phyloP scores from a whole-genome alignment of 805 yeast genomes.

The Hermanozyma aechmeae region DNA sequence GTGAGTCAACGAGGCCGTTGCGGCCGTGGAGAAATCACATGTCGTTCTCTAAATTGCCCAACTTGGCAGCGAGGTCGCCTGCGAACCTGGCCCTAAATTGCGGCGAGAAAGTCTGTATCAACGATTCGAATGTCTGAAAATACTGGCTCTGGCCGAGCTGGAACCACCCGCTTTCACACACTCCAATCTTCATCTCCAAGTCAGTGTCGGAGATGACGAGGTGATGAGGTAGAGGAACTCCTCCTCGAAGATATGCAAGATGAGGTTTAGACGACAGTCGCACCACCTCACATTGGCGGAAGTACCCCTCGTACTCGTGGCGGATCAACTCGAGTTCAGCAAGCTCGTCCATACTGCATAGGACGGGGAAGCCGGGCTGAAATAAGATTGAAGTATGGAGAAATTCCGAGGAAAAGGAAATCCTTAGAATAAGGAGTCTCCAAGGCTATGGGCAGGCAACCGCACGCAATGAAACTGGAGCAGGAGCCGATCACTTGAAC shows the following conservation, averaged over 20 bases:
- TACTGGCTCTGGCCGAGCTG: conserved; percentile 1
- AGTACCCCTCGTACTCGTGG: conserved; percentile 6
- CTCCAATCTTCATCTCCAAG: conserved; percentile 3
- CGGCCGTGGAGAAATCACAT: too few species aligned
- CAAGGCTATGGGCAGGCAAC: too few species aligned
- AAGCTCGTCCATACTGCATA: conserved; percentile 1
- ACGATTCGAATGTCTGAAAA: conserved; percentile 10
- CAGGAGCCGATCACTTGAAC: too few species aligned
- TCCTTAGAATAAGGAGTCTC: too few species aligned
- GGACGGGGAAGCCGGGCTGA: too few species aligned
- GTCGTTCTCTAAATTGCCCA: conserved; percentile 1
- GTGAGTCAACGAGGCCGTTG: too few species aligned
- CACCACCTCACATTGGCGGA: conserved; percentile 1
- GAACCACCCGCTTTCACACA: conserved; percentile 8
- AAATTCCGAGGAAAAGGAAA: too few species aligned
- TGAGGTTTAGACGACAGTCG: background rate
- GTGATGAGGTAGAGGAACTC: too few species aligned
- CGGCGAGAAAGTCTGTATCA: conserved; percentile 7
- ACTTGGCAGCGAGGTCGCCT: conserved; percentile 4
- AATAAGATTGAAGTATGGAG: too few species aligned
- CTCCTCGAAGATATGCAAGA: too few species aligned
- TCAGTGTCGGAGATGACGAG: background rate
- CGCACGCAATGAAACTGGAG: too few species aligned
- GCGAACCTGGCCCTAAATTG: conserved; percentile 8
- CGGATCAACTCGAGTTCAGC: conserved; percentile 3